These are phyloP conservation scores for Colletotrichum endophyticum DNA, from an alignment of 2,329 filamentous ascomycete genomes.

Conservation along the genomic window DNA sequence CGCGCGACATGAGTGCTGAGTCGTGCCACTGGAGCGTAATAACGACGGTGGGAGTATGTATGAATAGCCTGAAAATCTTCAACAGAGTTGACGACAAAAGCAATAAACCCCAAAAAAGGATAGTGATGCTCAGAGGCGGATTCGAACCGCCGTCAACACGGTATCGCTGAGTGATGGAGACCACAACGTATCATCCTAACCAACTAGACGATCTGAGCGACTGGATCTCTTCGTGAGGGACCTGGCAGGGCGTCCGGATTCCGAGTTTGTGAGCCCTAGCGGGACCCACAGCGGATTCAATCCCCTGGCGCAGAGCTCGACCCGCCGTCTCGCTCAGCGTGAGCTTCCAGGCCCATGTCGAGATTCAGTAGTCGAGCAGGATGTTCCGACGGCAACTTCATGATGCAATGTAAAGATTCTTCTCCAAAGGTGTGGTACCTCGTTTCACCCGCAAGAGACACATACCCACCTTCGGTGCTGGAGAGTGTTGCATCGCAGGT, in stretches of 20 bases:
- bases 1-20: not conserved
- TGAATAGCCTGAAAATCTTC: not conserved
- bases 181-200: constrained; percentile 23
- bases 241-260: rapidly evolving
- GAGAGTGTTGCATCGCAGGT: not conserved
- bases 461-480: rapidly evolving
- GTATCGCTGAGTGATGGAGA: constrained; percentile 11
- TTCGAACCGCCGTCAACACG: constrained; percentile 23
- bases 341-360: not conserved
- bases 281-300: not conserved
- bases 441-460: not conserved
- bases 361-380: not conserved
- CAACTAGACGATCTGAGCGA: constrained; percentile 20
- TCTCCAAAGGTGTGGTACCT: not conserved
- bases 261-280: not conserved
- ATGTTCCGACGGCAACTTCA: not conserved
- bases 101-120: not conserved
- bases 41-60: not conserved
- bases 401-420: not conserved
- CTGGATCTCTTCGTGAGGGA: not conserved
- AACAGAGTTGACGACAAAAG: not conserved
- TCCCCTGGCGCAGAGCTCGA: not conserved
- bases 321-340: too few relatives aligned
- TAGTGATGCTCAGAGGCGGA: constrained; percentile 10
- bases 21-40: not conserved